Conservation (phyloP, 2,329 filamentous ascomycete species). For the Phialocephala subalpina region DNA sequence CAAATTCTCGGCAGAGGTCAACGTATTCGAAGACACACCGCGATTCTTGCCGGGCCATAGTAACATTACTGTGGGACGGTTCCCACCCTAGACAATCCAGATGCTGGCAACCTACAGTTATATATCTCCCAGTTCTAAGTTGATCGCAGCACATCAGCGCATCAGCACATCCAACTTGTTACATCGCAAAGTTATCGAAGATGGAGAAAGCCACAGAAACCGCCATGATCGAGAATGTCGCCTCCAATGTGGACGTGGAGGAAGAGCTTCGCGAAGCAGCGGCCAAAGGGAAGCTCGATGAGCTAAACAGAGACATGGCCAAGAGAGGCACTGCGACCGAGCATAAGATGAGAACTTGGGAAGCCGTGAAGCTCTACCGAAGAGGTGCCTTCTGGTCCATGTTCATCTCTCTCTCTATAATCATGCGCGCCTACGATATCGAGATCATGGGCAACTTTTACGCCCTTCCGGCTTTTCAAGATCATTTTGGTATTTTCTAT, state of each 20-base stretch:
- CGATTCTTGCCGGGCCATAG: not conserved
- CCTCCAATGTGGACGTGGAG: not conserved
- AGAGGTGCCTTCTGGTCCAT: constrained; percentile 54
- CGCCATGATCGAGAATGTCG: constrained; percentile 1
- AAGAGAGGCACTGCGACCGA: constrained; percentile 10
- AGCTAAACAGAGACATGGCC: constrained; percentile 2
- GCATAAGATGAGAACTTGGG: constrained; percentile 14
- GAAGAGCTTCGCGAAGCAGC: constrained; percentile 1
- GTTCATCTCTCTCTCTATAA: constrained; percentile 32
- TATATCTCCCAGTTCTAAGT: constrained; percentile 11
- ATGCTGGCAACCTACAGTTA: constrained; percentile 6
- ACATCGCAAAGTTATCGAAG: not conserved
- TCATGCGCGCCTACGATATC: constrained; percentile 49
- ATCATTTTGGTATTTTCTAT: constrained; percentile 27
- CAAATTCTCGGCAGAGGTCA: too few relatives aligned
- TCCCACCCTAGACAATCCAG: constrained; percentile 11
- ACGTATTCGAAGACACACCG: too few relatives aligned
- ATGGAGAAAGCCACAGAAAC: constrained; percentile 12
- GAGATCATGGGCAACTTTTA: constrained; percentile 48
- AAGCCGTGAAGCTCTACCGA: constrained; percentile 62
- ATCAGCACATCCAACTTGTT: constrained; percentile 7
- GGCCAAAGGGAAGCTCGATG: constrained; percentile 3
- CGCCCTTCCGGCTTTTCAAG: constrained; percentile 41
- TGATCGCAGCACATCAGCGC: not conserved
- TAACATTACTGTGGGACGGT: constrained; percentile 8